Evolutionary conservation across 345 rosid genomes (phyloP).

Genomic region (Brassica incana): DNA sequence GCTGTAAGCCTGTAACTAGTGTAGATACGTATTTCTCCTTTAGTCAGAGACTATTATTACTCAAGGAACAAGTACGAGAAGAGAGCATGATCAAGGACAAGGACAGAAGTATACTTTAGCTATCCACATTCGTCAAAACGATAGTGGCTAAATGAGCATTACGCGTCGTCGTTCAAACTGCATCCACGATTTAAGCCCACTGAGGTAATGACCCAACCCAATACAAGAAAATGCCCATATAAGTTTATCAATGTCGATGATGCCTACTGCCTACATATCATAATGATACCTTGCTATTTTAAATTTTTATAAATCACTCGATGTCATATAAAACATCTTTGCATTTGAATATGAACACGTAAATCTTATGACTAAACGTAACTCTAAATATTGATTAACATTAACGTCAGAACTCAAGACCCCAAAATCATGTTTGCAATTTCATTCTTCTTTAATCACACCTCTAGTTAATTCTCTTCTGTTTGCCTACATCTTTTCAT

Average conservation of each 20-base stretch:
- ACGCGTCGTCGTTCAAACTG: not conserved
- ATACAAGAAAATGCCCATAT: not conserved
- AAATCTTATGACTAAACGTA: constrained; percentile 32
- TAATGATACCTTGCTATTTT: not conserved
- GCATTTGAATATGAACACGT: constrained; percentile 17
- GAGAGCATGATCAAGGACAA: constrained; percentile 33
- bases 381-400: not conserved
- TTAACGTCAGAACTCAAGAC: not conserved
- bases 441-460: constrained; percentile 17
- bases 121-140: not conserved
- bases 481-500: constrained; percentile 22
- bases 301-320: not conserved
- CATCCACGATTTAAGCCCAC: not conserved
- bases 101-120: not conserved
- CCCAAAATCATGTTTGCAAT: constrained; percentile 24
- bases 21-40: constrained; percentile 78
- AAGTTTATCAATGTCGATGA: not conserved
- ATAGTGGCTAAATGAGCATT: not conserved
- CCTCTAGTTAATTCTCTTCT: constrained; percentile 1
- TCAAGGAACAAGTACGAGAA: constrained; percentile 69
- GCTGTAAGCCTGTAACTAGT: constrained; percentile 93
- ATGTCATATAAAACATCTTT: not conserved
- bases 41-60: constrained; percentile 67
- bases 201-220: not conserved
- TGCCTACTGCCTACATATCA: not conserved